Evolutionary conservation across 768 basidiomycete species (phyloP).

Genomic region (Pilatotrama ljubarskyi): DNA sequence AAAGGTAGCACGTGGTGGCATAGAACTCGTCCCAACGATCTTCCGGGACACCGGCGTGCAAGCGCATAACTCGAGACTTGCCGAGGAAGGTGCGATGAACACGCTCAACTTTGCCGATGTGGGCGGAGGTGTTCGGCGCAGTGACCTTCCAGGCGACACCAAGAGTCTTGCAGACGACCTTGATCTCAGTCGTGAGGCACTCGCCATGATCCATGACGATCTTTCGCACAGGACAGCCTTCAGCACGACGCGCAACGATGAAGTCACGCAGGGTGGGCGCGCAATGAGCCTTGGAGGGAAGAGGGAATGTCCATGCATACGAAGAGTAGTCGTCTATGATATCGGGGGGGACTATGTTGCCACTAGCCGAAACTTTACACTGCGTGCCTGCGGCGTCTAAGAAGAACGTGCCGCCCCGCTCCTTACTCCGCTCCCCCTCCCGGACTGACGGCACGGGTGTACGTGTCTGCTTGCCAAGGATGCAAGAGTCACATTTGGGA

Average conservation of each 20-base stretch:
- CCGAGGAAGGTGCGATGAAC: slow-evolving; percentile 37
- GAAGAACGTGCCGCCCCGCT: slow-evolving; percentile 31
- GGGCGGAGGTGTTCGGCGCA: slow-evolving; percentile 38
- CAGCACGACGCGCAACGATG: slow-evolving; percentile 26
- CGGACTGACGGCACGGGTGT: slow-evolving; percentile 33
- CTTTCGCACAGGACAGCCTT: slow-evolving; percentile 24
- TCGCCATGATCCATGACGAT: slow-evolving; percentile 30
- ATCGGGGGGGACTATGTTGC: slow-evolving; percentile 28
- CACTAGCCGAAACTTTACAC: background rate
- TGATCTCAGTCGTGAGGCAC: slow-evolving; percentile 19
- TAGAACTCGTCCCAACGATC: slow-evolving; percentile 15
- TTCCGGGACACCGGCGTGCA: background rate
- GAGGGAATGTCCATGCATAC: slow-evolving; percentile 35
- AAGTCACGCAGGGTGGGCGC: slow-evolving; percentile 31
- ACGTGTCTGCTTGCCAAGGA: slow-evolving; percentile 38
- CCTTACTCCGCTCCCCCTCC: slow-evolving; percentile 19
- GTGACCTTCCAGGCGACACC: slow-evolving; percentile 24
- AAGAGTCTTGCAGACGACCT: background rate
- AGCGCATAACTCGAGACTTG: slow-evolving; percentile 4
- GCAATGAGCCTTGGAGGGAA: slow-evolving; percentile 32
- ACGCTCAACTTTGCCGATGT: slow-evolving; percentile 40
- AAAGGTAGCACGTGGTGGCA: slow-evolving; percentile 11
- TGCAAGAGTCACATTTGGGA: no score
- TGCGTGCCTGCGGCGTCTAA: slow-evolving; percentile 32
- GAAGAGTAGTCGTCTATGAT: slow-evolving; percentile 38